These are phyloP conservation scores for Colletotrichum destructivum DNA, from an alignment of 2,329 filamentous ascomycete genomes.

Conservation along the genomic window DNA sequence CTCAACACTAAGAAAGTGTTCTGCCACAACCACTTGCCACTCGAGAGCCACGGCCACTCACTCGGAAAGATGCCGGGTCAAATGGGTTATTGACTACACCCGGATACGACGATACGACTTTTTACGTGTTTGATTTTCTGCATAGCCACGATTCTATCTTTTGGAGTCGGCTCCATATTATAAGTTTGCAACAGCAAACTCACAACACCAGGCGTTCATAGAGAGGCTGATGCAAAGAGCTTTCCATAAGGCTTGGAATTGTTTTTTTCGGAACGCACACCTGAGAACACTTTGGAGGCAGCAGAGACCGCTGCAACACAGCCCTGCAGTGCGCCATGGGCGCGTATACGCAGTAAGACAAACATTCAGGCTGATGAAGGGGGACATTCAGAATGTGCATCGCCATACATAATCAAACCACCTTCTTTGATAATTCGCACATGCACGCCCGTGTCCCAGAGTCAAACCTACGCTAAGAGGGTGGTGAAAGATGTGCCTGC, in stretches of 20 bases:
- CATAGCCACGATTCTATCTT: conserved; percentile 33
- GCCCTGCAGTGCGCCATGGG: conserved; percentile 1
- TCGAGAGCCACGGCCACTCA: conserved; percentile 62
- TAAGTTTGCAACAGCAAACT: conserved; percentile 13
- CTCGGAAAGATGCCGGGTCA: conserved; percentile 71
- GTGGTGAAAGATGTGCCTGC: background rate
- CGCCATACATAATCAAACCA: conserved; percentile 32
- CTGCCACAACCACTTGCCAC: conserved; percentile 72
- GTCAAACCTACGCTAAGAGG: conserved; percentile 3
- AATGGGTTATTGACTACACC: conserved; percentile 62
- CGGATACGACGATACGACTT: conserved; percentile 35
- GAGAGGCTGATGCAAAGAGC: conserved; percentile 14
- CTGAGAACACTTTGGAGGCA: conserved; percentile 2
- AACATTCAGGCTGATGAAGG: background rate
- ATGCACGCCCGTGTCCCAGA: background rate
- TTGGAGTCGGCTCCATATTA: conserved; percentile 21
- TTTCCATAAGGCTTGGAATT: background rate
- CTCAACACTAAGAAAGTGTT: conserved; percentile 67
- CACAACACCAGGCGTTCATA: conserved; percentile 32
- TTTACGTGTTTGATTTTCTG: conserved; percentile 35
- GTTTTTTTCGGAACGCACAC: conserved; percentile 9
- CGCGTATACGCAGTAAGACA: conserved; percentile 3
- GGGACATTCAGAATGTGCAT: conserved; percentile 10
- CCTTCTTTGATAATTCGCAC: conserved; percentile 14
- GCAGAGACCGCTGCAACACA: background rate